Evolutionary conservation across 2,329 filamentous ascomycete species (phyloP), one percentile per base, ranked within the genome.

Genomic region (Phaeosphaeria sp.): DNA sequence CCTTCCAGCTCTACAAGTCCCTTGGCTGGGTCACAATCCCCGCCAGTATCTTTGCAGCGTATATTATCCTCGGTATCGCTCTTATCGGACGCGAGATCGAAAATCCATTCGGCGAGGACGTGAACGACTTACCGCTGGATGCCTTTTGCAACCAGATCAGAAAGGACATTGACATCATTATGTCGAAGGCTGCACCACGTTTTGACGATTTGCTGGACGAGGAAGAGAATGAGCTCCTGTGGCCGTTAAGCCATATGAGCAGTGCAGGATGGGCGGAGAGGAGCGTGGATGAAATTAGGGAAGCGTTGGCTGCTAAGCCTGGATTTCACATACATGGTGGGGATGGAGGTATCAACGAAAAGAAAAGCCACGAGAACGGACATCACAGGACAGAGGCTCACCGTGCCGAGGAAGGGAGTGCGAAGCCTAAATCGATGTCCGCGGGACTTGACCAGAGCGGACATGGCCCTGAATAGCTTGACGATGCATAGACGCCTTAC

Each of bases 71-170:
- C 58, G 90, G 90, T 22, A 86, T 95, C 46, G 84, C 87, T 3
- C 82, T 85, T 62, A 94, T 94, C 68, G 91, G 91, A 41, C 87
- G 87, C 62, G 91, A 95, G 77, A 90, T 95, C 63, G 91, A 95
- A 76, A 92, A 95, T 70, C 91, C 91, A 6, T 95, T 95, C 74
- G 91, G 91, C 56, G 83, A 88, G 63, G 91, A 95, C 62, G 91
- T 93, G 66, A 95, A 95, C 72, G 91, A 95, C 76, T 79, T 75
- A 2, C 72, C 72, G n/a, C 66, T 76, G 3, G 91, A 94, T 70
- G 80, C 83, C 13, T 96, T 89, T 81, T 95, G 91, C 78, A 83
- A 87, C 23, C 89, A 92, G 71, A 84, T 95, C 55, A 85, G 88
- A 13, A 77, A 84, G 15, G 92, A 96, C 65, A 80, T 95, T 60